Conservation (phyloP, 495 filamentous ascomycete species). For the Monascus purpureus region DNA sequence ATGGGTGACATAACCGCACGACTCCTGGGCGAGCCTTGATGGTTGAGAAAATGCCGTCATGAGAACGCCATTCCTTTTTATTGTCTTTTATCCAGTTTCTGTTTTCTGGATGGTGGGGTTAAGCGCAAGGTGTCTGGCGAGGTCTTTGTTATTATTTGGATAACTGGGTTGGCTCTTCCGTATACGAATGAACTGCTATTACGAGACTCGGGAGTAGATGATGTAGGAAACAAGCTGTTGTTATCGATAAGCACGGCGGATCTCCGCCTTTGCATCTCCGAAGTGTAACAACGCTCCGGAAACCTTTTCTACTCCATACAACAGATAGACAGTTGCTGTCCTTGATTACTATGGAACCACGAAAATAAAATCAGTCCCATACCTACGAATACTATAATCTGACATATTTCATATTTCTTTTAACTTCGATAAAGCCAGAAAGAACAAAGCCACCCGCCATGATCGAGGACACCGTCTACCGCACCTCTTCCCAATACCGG, state of each 20-base stretch:
- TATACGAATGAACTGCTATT: too few relatives aligned
- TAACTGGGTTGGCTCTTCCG: slow-evolving; percentile 1
- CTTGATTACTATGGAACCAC: too few relatives aligned
- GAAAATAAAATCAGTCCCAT: too few relatives aligned
- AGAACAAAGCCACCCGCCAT: slow-evolving; percentile 29
- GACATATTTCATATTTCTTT: too few relatives aligned
- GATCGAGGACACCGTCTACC: slow-evolving; percentile 83
- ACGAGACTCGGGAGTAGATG: background rate
- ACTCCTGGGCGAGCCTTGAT: slow-evolving; percentile 60
- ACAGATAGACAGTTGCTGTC: too few relatives aligned
- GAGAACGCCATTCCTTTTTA: background rate
- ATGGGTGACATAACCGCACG: slow-evolving; percentile 82
- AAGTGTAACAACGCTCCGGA: too few relatives aligned
- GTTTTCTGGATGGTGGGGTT: slow-evolving; percentile 2
- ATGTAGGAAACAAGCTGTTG: background rate
- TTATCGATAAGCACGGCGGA: slow-evolving; percentile 20
- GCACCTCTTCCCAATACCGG: slow-evolving; percentile 77
- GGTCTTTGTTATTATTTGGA: slow-evolving; percentile 2
- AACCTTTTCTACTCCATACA: too few relatives aligned
- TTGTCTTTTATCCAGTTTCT: background rate
- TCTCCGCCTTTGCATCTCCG: slow-evolving; percentile 1
- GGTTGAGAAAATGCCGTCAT: slow-evolving; percentile 4
- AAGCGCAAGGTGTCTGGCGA: slow-evolving; percentile 15
- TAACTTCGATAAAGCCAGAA: too few relatives aligned
- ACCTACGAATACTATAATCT: too few relatives aligned